phyloP scores from a whole-genome alignment of 441 rosid species.

The Populus tomentosa region DNA sequence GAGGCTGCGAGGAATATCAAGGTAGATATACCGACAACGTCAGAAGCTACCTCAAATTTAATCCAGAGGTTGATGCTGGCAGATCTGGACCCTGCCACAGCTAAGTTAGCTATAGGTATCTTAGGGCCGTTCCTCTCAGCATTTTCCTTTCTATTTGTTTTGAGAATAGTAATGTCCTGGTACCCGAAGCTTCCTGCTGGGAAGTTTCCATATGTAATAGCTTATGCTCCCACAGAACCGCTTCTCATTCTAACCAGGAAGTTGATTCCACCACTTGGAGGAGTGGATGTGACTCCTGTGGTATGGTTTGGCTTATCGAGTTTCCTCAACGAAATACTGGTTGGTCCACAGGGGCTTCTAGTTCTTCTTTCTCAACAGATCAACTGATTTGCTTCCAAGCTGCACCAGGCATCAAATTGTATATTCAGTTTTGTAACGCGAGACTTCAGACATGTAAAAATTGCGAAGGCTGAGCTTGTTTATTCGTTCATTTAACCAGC shows the following conservation, averaged over 20 bases:
- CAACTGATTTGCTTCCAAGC: conserved; percentile 7
- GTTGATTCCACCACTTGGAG: conserved; percentile 85
- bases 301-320: conserved; percentile 85
- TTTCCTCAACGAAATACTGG: conserved; percentile 78
- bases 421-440: conserved; percentile 1
- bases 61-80: conserved; percentile 35
- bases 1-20: conserved; percentile 7
- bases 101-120: conserved; percentile 63
- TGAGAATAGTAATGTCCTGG: conserved; percentile 97
- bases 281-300: conserved; percentile 90
- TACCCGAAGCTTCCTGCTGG: conserved; percentile 86
- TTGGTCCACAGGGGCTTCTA: conserved; percentile 90
- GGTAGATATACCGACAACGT: conserved; percentile 1
- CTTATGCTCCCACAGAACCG: conserved; percentile 93
- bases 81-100: conserved; percentile 74
- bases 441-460: background rate
- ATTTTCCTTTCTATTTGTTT: conserved; percentile 62
- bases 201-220: conserved; percentile 79
- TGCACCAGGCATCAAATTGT: background rate
- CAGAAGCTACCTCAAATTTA: conserved; percentile 16
- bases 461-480: background rate
- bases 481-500: background rate
- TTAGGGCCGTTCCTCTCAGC: conserved; percentile 77
- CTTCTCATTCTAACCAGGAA: conserved; percentile 67
- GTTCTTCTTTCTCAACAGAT: conserved; percentile 61